These are phyloP conservation scores for Acanthamoeba sp. DNA, from an alignment of 208 protist species.

Conservation along the genomic window DNA sequence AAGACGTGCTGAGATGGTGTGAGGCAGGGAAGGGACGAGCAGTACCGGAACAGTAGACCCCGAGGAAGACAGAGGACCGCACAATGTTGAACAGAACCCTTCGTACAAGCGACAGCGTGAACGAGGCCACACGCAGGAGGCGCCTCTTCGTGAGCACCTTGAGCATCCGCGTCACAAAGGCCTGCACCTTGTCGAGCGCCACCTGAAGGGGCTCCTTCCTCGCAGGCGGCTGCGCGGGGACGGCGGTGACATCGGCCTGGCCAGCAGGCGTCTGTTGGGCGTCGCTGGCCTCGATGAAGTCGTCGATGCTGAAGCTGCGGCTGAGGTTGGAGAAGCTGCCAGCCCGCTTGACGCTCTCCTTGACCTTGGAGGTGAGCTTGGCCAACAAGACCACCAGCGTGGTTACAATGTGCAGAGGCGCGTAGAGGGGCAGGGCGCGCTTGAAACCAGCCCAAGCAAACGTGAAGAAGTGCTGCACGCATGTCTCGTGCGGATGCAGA, in stretches of 20 bases:
- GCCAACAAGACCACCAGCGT: slow-evolving; percentile 60
- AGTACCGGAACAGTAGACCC: slow-evolving; percentile 44
- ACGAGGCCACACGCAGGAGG: background rate
- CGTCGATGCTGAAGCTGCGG: slow-evolving; percentile 32
- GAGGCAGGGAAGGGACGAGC: background rate
- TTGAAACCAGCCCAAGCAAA: slow-evolving; percentile 47
- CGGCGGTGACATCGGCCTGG: background rate
- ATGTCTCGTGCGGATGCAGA: slow-evolving; percentile 46
- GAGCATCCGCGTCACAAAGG: background rate
- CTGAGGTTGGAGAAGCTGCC: slow-evolving; percentile 45
- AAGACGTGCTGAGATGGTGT: background rate
- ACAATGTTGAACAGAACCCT: slow-evolving; percentile 64
- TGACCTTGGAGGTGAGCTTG: slow-evolving; percentile 62
- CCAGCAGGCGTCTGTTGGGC: background rate
- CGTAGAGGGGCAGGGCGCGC: slow-evolving; percentile 46
- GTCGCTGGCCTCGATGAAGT: background rate
- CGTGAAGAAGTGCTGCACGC: slow-evolving; percentile 19
- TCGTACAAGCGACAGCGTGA: background rate
- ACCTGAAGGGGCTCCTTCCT: background rate
- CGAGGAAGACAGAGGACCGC: slow-evolving; percentile 47
- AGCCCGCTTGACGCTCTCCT: slow-evolving; percentile 55
- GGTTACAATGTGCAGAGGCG: slow-evolving; percentile 56
- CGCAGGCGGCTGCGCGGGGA: background rate
- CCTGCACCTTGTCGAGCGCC: background rate
- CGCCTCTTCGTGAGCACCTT: background rate